These are phyloP conservation scores for Isatis lusitanica DNA, from an alignment of 441 rosid genomes.

Conservation along the genomic window DNA sequence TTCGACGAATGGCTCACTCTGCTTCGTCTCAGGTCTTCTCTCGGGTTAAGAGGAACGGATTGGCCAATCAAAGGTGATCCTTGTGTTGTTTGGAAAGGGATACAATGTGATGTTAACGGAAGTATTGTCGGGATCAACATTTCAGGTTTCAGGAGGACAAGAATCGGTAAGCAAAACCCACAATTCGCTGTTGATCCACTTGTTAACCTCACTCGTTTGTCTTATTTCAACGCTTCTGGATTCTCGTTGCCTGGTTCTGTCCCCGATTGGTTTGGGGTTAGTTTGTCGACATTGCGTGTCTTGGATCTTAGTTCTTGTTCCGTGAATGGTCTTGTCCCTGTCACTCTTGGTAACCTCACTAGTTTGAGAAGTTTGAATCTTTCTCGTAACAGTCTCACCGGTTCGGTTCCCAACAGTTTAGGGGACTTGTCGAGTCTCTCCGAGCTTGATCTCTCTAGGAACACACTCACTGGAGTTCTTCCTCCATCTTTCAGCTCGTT, in stretches of 20 bases:
- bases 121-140: constrained; percentile 65
- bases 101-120: constrained; percentile 58
- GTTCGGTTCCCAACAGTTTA: constrained; percentile 60
- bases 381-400: constrained; percentile 57
- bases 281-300: constrained; percentile 48
- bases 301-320: constrained; percentile 87
- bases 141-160: constrained; percentile 82
- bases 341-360: constrained; percentile 65
- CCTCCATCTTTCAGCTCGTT: constrained; percentile 60
- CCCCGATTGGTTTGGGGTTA: constrained; percentile 79
- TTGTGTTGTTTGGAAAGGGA: constrained; percentile 75
- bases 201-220: constrained; percentile 58
- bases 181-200: constrained; percentile 72
- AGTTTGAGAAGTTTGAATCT: constrained; percentile 58
- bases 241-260: constrained; percentile 75
- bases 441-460: constrained; percentile 66
- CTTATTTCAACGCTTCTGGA: constrained; percentile 78
- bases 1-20: constrained; percentile 56
- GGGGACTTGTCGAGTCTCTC: constrained; percentile 56
- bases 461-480: constrained; percentile 65
- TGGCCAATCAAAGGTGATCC: constrained; percentile 90
- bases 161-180: constrained; percentile 67
- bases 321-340: constrained; percentile 62
- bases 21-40: constrained; percentile 77
- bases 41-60: constrained; percentile 76